A percentile compares a stretch with the other conserved stretches of the same genome.
Evolutionary conservation across 2,329 filamentous ascomycete genomes (phyloP).

Genomic region (Capronia coronata): DNA sequence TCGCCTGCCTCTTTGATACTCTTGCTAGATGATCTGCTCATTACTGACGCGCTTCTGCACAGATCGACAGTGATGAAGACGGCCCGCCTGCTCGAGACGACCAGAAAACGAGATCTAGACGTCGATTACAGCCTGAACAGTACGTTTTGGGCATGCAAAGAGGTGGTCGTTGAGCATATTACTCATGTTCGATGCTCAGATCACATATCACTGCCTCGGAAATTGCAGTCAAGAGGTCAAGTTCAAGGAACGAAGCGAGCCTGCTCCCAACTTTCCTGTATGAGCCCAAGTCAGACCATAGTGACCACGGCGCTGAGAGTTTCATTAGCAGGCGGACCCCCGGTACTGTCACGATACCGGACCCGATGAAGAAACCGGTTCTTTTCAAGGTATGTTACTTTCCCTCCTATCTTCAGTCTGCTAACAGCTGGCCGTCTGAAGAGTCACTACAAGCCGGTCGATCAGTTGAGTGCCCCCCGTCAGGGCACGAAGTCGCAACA

Average conservation of each 20-base stretch:
- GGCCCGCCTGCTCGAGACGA: neutral
- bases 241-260: conserved; percentile 14
- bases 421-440: conserved; percentile 5
- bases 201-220: neutral
- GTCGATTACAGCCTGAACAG: neutral
- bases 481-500: neutral
- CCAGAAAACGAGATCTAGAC: neutral
- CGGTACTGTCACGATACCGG: conserved; percentile 6
- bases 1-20: neutral
- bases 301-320: conserved; percentile 3
- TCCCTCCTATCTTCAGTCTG: neutral
- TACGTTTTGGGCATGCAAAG: neutral
- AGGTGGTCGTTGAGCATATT: neutral
- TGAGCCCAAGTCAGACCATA: neutral
- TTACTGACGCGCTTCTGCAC: no score
- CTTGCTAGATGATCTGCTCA: no score
- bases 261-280: conserved; percentile 16
- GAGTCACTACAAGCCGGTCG: conserved; percentile 1
- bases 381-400: conserved; percentile 10
- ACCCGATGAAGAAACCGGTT: conserved; percentile 12
- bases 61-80: conserved; percentile 22
- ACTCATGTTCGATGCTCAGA: conserved; percentile 7
- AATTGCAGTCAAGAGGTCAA: conserved; percentile 1
- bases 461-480: conserved; percentile 3
- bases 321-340: conserved; percentile 8